Percentiles rank a stretch among this genome's conserved stretches.
Conservation (phyloP, 2,329 filamentous ascomycete species). For the Ceratocystis papillata region DNA sequence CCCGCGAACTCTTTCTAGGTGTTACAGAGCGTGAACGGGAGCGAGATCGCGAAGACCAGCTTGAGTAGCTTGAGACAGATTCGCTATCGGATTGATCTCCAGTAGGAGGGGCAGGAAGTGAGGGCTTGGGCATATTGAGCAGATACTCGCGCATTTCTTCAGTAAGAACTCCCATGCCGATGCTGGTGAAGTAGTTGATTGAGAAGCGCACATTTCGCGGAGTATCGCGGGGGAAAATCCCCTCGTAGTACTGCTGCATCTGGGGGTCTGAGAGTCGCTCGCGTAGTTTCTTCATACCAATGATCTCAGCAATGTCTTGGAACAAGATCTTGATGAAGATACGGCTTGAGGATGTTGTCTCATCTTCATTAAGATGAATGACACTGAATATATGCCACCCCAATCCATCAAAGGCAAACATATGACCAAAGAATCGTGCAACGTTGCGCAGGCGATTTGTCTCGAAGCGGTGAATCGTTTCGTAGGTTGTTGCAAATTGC, state of each 20-base stretch:
- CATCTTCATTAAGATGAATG: conserved; percentile 87
- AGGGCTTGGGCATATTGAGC: conserved; percentile 79
- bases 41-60: conserved; percentile 44
- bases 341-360: conserved; percentile 89
- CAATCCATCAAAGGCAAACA: conserved; percentile 77
- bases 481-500: conserved; percentile 85
- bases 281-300: conserved; percentile 72
- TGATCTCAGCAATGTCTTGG: conserved; percentile 76
- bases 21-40: conserved; percentile 37
- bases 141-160: conserved; percentile 90
- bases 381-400: conserved; percentile 82
- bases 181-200: conserved; percentile 99
- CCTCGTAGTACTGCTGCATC: conserved; percentile 65
- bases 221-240: conserved; percentile 82
- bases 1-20: conserved; percentile 28
- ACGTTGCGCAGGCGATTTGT: conserved; percentile 93
- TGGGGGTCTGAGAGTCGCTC: conserved; percentile 67
- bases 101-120: conserved; percentile 55
- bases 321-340: conserved; percentile 99
- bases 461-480: conserved; percentile 93
- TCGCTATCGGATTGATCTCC: conserved; percentile 54
- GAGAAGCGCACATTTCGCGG: conserved; percentile 87
- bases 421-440: conserved; percentile 85
- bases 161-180: conserved; percentile 88
- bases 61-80: conserved; percentile 64